A percentile compares a stretch with the other conserved stretches of the same genome.
Evolutionary conservation across 495 filamentous ascomycete genomes (phyloP).

Genomic region (Penicillium cosmopolitanum): DNA sequence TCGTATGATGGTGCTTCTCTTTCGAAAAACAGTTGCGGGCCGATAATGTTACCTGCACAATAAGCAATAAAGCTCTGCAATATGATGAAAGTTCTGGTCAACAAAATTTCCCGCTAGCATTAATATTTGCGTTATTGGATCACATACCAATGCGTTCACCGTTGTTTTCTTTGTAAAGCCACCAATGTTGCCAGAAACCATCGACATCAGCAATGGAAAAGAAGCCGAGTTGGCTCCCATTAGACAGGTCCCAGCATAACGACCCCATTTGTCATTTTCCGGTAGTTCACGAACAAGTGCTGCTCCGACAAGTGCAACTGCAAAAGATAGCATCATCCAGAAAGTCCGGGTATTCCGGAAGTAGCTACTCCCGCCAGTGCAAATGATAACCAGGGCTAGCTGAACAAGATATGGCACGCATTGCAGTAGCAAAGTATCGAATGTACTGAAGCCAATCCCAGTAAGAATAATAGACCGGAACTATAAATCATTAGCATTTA

Average conservation of each 20-base stretch:
- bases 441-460: conserved; percentile 2
- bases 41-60: conserved; percentile 20
- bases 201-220: conserved; percentile 29
- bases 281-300: not conserved
- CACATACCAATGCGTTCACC: conserved; percentile 19
- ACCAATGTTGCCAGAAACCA: conserved; percentile 49
- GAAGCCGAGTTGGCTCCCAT: conserved; percentile 4
- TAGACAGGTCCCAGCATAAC: not conserved
- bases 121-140: too few relatives aligned
- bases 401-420: not conserved
- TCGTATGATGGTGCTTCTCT: conserved; percentile 7
- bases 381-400: not conserved
- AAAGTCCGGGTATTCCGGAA: not conserved
- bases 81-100: not conserved
- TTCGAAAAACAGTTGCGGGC: conserved; percentile 12
- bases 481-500: not conserved
- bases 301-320: not conserved
- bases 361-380: not conserved
- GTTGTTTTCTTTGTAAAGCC: conserved; percentile 61
- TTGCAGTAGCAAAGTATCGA: conserved; percentile 4
- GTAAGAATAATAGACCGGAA: conserved; percentile 5
- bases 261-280: not conserved
- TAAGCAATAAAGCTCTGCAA: conserved; percentile 17
- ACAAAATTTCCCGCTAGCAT: too few relatives aligned
- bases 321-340: not conserved